Percentiles rank a stretch among this genome's conserved stretches.
phyloP scores from a whole-genome alignment of 345 rosid genomes.

The Hibiscus mutabilis region DNA sequence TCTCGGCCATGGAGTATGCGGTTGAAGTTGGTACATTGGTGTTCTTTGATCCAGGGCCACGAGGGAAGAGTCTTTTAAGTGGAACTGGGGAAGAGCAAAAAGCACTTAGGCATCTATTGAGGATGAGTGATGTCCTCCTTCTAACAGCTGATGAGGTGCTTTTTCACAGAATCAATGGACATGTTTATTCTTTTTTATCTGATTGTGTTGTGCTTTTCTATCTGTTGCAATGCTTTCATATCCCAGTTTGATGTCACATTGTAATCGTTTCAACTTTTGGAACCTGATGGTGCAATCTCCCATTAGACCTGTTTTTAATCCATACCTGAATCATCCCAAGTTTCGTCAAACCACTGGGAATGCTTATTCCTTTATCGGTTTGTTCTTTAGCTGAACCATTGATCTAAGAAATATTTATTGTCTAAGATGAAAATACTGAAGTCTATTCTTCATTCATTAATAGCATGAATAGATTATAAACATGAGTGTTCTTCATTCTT shows the following conservation, averaged over 20 bases:
- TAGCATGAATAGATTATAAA: neutral
- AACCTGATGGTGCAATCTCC: neutral
- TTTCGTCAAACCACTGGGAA: neutral
- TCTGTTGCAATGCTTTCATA: neutral
- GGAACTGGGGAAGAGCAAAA: conserved; percentile 69
- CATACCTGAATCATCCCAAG: neutral
- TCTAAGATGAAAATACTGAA: neutral
- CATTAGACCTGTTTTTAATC: neutral
- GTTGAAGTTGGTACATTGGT: conserved; percentile 76
- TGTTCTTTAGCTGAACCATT: neutral
- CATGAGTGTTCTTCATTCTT: neutral
- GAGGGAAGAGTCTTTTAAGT: conserved; percentile 75
- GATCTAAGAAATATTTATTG: neutral
- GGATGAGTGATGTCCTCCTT: conserved; percentile 90
- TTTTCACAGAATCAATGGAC: neutral
- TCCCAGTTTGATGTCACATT: neutral
- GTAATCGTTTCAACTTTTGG: neutral
- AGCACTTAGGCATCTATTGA: conserved; percentile 58
- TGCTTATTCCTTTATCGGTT: neutral
- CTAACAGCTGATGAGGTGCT: conserved; percentile 55
- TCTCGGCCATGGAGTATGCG: conserved; percentile 65
- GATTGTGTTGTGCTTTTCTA: neutral
- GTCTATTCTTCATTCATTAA: neutral
- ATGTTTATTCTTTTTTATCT: neutral
- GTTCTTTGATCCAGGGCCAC: conserved; percentile 99